Evolutionary conservation across 306 rosid species (phyloP).

Genomic region (Vigna mungo): DNA sequence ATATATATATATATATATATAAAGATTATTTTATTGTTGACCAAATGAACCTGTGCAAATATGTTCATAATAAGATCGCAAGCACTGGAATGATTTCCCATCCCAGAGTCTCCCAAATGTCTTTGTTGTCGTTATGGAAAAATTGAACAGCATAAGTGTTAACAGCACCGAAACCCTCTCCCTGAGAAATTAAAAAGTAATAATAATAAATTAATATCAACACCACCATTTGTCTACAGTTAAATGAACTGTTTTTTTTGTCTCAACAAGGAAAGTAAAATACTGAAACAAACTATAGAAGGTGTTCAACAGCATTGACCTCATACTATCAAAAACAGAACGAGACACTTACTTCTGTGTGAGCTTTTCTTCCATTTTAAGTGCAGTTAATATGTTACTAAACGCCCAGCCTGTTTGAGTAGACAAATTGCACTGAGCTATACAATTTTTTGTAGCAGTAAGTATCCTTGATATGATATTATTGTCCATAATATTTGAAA

Average conservation of each 20-base stretch:
- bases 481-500: conserved; percentile 52
- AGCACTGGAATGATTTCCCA: conserved; percentile 53
- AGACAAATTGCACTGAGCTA: conserved; percentile 57
- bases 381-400: conserved; percentile 62
- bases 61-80: conserved; percentile 67
- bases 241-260: neutral
- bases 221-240: conserved; percentile 3
- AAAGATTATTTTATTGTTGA: neutral
- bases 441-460: conserved; percentile 58
- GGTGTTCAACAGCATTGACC: neutral
- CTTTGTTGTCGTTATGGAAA: conserved; percentile 49
- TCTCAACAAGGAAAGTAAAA: neutral
- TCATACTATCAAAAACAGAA: conserved; percentile 15
- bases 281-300: neutral
- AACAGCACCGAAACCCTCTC: conserved; percentile 74
- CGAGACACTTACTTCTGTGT: conserved; percentile 52
- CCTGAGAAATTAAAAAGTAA: conserved; percentile 55
- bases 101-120: conserved; percentile 58
- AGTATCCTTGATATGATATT: conserved; percentile 58
- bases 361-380: conserved; percentile 67
- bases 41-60: conserved; percentile 58
- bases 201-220: conserved; percentile 12
- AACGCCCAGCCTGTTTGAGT: conserved; percentile 65
- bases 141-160: conserved; percentile 71
- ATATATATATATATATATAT: neutral